Evolutionary conservation across 192 early-diverging fungal genomes (phyloP).

Genomic region (Coemansia sp.): DNA sequence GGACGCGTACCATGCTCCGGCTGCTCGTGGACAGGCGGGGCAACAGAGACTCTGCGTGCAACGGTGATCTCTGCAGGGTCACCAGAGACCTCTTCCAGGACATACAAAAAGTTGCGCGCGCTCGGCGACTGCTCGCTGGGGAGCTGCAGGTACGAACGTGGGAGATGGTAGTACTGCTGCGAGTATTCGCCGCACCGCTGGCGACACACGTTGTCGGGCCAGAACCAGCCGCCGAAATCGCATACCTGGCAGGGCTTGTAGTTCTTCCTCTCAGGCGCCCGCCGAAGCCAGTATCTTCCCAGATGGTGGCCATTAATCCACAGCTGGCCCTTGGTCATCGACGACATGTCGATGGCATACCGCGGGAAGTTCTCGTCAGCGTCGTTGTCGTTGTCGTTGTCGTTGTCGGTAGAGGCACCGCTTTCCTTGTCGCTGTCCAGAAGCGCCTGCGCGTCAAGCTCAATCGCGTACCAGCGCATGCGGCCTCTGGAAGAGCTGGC

Average conservation of each 20-base stretch:
- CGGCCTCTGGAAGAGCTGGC: neutral
- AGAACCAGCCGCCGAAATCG: conserved; percentile 35
- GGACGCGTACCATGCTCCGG: neutral
- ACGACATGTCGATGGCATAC: conserved; percentile 33
- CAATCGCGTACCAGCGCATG: conserved; percentile 35
- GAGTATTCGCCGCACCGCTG: conserved; percentile 37
- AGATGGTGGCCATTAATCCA: conserved; percentile 47
- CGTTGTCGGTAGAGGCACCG: no score
- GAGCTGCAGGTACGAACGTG: conserved; percentile 26
- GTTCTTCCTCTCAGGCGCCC: conserved; percentile 14
- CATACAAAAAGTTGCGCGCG: conserved; percentile 13
- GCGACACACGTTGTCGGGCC: conserved; percentile 31
- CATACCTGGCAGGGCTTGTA: conserved; percentile 30
- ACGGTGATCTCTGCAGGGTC: conserved; percentile 24
- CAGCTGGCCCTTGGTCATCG: conserved; percentile 52
- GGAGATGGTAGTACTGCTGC: conserved; percentile 50
- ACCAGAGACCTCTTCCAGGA: conserved; percentile 42
- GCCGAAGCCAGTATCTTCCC: conserved; percentile 49
- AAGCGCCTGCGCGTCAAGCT: conserved; percentile 20
- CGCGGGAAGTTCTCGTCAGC: conserved; percentile 1
- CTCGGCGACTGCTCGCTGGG: neutral
- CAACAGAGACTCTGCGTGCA: conserved; percentile 18
- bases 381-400: neutral
- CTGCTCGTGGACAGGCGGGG: neutral
- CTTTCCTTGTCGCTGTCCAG: neutral